Percentiles rank a stretch among this genome's conserved stretches.
These are phyloP conservation scores for Acacia acuminata DNA, from an alignment of 306 rosid genomes.

Conservation along the genomic window DNA sequence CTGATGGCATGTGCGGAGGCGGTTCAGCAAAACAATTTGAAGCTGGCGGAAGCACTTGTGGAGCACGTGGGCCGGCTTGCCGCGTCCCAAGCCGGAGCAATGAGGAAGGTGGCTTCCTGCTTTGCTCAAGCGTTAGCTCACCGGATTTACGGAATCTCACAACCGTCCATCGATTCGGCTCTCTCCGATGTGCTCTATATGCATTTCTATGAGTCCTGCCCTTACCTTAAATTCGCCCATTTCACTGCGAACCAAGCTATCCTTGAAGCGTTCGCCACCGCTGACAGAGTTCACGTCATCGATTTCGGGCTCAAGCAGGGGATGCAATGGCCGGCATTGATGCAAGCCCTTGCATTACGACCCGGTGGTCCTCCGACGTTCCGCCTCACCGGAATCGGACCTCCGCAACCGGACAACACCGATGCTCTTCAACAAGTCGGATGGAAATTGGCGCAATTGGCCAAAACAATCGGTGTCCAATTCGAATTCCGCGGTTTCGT, in stretches of 20 bases:
- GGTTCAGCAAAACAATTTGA: constrained; percentile 51
- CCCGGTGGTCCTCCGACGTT: constrained; percentile 70
- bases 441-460: constrained; percentile 57
- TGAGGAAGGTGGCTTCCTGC: constrained; percentile 65
- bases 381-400: constrained; percentile 64
- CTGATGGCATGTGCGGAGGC: constrained; percentile 76
- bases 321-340: constrained; percentile 78
- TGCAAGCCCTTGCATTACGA: constrained; percentile 64
- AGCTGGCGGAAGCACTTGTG: constrained; percentile 51
- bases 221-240: constrained; percentile 74
- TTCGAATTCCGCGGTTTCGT: constrained; percentile 64
- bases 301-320: constrained; percentile 69
- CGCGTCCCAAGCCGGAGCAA: constrained; percentile 54
- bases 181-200: constrained; percentile 51
- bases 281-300: constrained; percentile 53
- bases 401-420: constrained; percentile 46
- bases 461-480: constrained; percentile 48
- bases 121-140: constrained; percentile 61
- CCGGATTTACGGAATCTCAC: constrained; percentile 53
- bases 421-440: constrained; percentile 65
- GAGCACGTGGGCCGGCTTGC: constrained; percentile 56
- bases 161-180: constrained; percentile 31
- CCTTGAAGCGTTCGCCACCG: constrained; percentile 51
- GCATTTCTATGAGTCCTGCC: constrained; percentile 71
- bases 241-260: constrained; percentile 78